A percentile compares a stretch with the other conserved stretches of the same genome.
Evolutionary conservation across 441 rosid genomes (phyloP).

Genomic region (Kokia cookei): DNA sequence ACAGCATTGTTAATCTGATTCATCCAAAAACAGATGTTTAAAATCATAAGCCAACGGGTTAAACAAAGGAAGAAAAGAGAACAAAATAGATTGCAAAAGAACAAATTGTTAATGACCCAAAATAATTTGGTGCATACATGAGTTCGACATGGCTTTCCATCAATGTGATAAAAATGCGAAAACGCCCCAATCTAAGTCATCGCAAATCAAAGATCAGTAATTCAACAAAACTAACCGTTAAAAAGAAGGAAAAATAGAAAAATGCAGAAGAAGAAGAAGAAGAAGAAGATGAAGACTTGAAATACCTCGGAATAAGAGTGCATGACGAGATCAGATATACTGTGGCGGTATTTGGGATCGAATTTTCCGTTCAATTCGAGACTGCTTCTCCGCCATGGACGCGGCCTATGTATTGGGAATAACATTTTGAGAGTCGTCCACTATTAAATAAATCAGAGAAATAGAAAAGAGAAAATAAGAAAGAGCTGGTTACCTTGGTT

Average conservation of each 20-base stretch:
- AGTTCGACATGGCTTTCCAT: slow-evolving; percentile 45
- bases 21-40: slow-evolving; percentile 26
- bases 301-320: slow-evolving; percentile 69
- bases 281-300: not conserved
- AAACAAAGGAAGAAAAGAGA: not conserved
- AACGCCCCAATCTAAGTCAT: slow-evolving; percentile 49
- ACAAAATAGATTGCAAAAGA: not conserved
- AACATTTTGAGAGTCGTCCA: not conserved
- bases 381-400: slow-evolving; percentile 51
- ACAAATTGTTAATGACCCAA: not conserved
- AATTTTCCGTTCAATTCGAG: slow-evolving; percentile 61
- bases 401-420: slow-evolving; percentile 11
- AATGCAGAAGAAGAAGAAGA: not conserved
- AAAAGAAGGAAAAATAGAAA: not conserved
- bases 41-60: slow-evolving; percentile 4
- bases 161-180: slow-evolving; percentile 49
- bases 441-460: not conserved
- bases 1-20: slow-evolving; percentile 4
- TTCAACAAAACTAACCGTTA: not conserved
- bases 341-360: slow-evolving; percentile 45
- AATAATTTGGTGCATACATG: slow-evolving; percentile 29
- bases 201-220: not conserved
- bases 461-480: not conserved
- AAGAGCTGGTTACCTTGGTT: slow-evolving; percentile 20
- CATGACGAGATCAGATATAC: slow-evolving; percentile 41